phyloP scores from a whole-genome alignment of 2,329 filamentous ascomycete species.

The Xylogone sp. region DNA sequence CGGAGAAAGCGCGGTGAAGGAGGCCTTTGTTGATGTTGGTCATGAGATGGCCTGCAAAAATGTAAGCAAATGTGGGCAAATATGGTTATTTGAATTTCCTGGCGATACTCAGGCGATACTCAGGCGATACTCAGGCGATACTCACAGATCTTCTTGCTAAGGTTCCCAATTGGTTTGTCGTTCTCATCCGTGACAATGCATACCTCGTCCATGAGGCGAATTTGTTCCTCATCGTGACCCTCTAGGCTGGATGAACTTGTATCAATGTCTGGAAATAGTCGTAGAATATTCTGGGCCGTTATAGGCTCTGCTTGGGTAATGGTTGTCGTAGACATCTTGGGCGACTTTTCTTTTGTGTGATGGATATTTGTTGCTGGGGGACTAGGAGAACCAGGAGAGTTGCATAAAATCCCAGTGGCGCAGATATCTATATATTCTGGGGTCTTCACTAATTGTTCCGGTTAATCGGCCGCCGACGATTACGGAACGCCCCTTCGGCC shows the following conservation, averaged over 20 bases:
- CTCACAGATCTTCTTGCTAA: conserved; percentile 96
- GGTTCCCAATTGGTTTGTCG: conserved; percentile 89
- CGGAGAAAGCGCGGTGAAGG: conserved; percentile 94
- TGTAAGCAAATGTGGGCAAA: conserved; percentile 18
- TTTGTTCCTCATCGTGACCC: conserved; percentile 96
- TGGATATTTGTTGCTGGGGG: neutral
- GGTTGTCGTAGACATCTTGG: conserved; percentile 34
- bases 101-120: too few relatives aligned
- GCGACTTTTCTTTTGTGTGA: neutral
- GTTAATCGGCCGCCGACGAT: too few relatives aligned
- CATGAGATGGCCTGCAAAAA: conserved; percentile 87
- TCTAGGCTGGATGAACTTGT: conserved; percentile 69
- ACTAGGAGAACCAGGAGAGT: too few relatives aligned
- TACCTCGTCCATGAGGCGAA: conserved; percentile 96
- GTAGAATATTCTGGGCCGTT: conserved; percentile 81
- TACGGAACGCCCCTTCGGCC: too few relatives aligned
- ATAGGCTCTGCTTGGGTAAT: conserved; percentile 56
- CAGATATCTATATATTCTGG: too few relatives aligned
- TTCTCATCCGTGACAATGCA: conserved; percentile 96
- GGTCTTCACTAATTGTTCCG: too few relatives aligned
- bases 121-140: too few relatives aligned
- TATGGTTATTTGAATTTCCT: too few relatives aligned
- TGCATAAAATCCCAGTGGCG: too few relatives aligned
- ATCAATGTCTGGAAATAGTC: conserved; percentile 81
- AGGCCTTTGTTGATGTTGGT: conserved; percentile 96